Evolutionary conservation across 2,329 filamentous ascomycete species (phyloP), one percentile per base, ranked within the genome.

Genomic region (Macroventuria anomochaeta): DNA sequence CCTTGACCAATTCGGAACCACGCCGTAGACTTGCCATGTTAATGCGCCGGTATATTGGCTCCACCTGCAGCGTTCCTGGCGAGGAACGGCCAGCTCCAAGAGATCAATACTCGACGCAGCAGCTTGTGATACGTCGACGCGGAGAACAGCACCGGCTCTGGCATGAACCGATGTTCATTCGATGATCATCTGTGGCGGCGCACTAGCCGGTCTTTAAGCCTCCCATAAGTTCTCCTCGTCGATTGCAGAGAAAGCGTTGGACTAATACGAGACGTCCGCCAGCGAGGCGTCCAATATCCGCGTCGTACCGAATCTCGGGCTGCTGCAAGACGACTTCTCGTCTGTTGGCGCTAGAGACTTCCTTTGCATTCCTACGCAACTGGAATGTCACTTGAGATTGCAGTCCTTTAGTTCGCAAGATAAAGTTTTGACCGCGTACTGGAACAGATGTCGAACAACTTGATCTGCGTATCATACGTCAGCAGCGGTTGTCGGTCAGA

Each of bases 21-120:
- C 21, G 21, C 37, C 46, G 37, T 31, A 21, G 7, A 20, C 8
- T 36, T 23, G 29, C 41, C 34, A 36, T 25, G 28, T 40, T n/a
- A 28, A 36, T 17, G 41, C 49, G n/a, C 31, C 31, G 29, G 17
- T 38, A 28, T 49, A 49, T 49, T 46, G 43, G 50, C 37, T 46
- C 50, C 50, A 53, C 50, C n/a, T 47, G 37, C 42, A 40, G 25
- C 43, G 25, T 47, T 47, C 31, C 34, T 41, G 26, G 44, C 44
- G 44, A 44, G 13, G 39, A 48, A 48, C 51, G 38, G 33, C 51
- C 44, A 43, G 38, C 17, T 28, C 33, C 31, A 39, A 17, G 49
- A 53, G 32, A 29, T 44, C 32, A 47, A 53, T 39, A 20, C 43
- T 39, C 43, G 28, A 31, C 38, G 26, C 25, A 20, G 37, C 42